A percentile compares a stretch with the other conserved stretches of the same genome.
Conservation (phyloP, 257 asterid genomes). For the Forsythia suspensa region DNA sequence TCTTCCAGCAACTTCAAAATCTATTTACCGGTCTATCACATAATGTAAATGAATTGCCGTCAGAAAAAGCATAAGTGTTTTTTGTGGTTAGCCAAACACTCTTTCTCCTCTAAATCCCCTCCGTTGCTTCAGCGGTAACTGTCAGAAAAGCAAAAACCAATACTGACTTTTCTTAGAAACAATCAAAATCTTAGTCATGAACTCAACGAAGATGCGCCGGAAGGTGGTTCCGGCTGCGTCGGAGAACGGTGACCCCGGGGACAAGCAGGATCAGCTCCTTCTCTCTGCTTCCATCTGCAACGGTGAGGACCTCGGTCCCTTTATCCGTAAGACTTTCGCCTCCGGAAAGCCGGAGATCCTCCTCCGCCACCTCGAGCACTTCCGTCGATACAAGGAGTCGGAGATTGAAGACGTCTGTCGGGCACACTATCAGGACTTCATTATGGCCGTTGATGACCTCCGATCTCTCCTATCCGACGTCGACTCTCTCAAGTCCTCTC, state of each 20-base stretch:
- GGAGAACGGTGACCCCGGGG: slow-evolving; percentile 74
- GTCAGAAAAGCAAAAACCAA: slow-evolving; percentile 13
- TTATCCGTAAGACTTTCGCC: slow-evolving; percentile 79
- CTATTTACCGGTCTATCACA: too few relatives aligned
- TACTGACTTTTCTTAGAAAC: not conserved
- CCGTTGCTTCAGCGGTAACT: slow-evolving; percentile 39
- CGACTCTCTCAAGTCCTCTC: slow-evolving; percentile 83
- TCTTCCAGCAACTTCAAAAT: too few relatives aligned
- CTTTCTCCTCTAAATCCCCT: slow-evolving; percentile 43
- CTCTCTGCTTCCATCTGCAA: slow-evolving; percentile 85
- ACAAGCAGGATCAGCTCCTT: slow-evolving; percentile 88
- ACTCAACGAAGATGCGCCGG: slow-evolving; percentile 70
- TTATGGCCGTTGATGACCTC: slow-evolving; percentile 94
- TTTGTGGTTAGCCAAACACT: not conserved
- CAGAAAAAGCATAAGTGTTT: too few relatives aligned
- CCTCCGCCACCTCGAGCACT: slow-evolving; percentile 72
- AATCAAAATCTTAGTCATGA: slow-evolving; percentile 35
- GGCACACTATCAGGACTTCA: slow-evolving; percentile 95
- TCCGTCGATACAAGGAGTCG: slow-evolving; percentile 77
- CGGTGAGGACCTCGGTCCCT: slow-evolving; percentile 89
- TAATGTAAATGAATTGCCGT: too few relatives aligned
- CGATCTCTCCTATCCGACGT: slow-evolving; percentile 92
- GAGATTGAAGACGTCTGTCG: slow-evolving; percentile 97
- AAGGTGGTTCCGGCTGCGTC: slow-evolving; percentile 66
- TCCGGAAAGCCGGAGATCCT: slow-evolving; percentile 90